Evolutionary conservation across 768 basidiomycete species (phyloP).

Genomic region (Gloeophyllum trabeum): DNA sequence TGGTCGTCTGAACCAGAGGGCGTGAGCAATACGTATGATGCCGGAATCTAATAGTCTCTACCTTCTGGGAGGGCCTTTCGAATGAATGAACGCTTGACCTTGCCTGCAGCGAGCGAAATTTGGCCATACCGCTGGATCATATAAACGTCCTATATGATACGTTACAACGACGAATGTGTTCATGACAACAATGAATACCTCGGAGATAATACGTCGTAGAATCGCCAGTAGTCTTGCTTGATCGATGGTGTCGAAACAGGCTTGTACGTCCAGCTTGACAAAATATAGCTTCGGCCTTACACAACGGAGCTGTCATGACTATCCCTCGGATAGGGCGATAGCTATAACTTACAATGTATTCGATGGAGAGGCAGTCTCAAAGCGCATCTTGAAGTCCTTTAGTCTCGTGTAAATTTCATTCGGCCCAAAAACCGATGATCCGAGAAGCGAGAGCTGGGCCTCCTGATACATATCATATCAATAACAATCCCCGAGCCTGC

Average conservation of each 20-base stretch:
- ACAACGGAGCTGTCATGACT: neutral
- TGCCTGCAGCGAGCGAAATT: constrained; percentile 43
- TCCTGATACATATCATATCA: constrained; percentile 28
- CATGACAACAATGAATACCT: constrained; percentile 28
- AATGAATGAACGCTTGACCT: constrained; percentile 42
- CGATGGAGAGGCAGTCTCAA: constrained; percentile 24
- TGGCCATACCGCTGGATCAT: constrained; percentile 61
- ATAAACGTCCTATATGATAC: constrained; percentile 50
- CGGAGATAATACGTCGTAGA: constrained; percentile 57
- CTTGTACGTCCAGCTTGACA: constrained; percentile 91
- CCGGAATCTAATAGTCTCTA: constrained; percentile 14
- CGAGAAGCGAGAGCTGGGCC: constrained; percentile 49
- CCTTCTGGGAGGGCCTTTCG: constrained; percentile 62
- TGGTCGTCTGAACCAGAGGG: constrained; percentile 46
- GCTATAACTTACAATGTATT: constrained; percentile 39
- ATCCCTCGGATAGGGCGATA: too few species aligned
- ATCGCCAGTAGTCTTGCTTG: constrained; percentile 79
- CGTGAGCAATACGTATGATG: neutral
- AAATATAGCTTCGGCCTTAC: constrained; percentile 83
- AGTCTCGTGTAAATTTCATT: constrained; percentile 75
- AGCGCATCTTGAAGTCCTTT: constrained; percentile 52
- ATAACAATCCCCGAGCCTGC: neutral
- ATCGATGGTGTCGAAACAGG: constrained; percentile 94
- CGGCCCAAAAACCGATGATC: constrained; percentile 73
- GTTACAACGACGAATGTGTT: neutral